These are phyloP conservation scores for Pleurotus ostreatus DNA, from an alignment of 768 basidiomycete genomes.

Conservation along the genomic window DNA sequence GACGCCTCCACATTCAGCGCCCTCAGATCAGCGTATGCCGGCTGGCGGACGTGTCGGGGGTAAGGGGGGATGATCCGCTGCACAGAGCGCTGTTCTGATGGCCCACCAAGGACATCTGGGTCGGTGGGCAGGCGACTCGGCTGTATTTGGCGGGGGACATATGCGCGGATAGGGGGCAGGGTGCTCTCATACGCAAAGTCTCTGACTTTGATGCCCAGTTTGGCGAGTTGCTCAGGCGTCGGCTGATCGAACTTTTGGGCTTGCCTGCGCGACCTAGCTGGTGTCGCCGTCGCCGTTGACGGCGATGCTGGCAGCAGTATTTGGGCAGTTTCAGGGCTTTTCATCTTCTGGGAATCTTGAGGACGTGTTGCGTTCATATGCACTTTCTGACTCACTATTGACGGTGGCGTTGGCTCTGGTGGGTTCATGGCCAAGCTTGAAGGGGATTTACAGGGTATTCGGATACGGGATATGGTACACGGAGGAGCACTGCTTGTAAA, in stretches of 20 bases:
- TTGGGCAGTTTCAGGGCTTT: conserved; percentile 13
- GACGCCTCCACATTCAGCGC: not conserved
- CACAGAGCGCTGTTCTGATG: not conserved
- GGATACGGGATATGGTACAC: not conserved
- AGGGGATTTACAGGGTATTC: conserved; percentile 15
- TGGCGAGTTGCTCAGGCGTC: conserved; percentile 19
- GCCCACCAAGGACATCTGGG: conserved; percentile 25
- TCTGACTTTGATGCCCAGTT: conserved; percentile 41
- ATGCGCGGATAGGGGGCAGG: conserved; percentile 55
- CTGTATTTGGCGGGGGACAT: conserved; percentile 46
- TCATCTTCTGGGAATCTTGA: conserved; percentile 25
- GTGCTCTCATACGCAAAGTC: conserved; percentile 71
- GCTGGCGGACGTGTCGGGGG: conserved; percentile 4
- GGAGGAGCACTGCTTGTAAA: not conserved
- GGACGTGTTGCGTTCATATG: conserved; percentile 20
- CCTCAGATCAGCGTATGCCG: not conserved
- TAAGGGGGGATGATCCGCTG: not conserved
- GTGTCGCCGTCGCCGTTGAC: not conserved
- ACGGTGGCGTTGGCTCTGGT: conserved; percentile 12
- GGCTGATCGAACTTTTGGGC: conserved; percentile 22
- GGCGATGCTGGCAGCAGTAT: conserved; percentile 2
- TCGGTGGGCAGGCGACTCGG: conserved; percentile 37
- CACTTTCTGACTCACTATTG: conserved; percentile 34
- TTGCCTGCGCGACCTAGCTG: conserved; percentile 4
- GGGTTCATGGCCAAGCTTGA: not conserved